Percentiles rank a stretch among this genome's conserved stretches.
Evolutionary conservation across 805 yeast species (phyloP).

Genomic region (Myxozyma geophila): DNA sequence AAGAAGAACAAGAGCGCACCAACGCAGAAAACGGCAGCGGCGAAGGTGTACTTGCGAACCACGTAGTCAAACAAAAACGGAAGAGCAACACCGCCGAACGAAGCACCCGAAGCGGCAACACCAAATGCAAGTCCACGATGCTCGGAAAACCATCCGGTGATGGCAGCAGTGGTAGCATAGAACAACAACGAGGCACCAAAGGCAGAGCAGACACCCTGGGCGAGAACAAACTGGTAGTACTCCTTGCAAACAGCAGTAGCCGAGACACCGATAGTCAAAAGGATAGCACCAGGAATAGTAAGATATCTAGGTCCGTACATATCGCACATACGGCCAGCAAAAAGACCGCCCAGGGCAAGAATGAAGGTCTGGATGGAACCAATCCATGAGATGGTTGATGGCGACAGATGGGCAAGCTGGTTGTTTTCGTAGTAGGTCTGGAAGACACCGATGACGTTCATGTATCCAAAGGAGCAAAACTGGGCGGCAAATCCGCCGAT

Average conservation of each 20-base stretch:
- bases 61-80: slow-evolving; percentile 54
- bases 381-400: slow-evolving; percentile 46
- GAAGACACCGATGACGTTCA: slow-evolving; percentile 41
- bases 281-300: slow-evolving; percentile 39
- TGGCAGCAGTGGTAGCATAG: slow-evolving; percentile 52
- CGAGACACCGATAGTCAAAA: slow-evolving; percentile 42
- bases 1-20: slow-evolving; percentile 52
- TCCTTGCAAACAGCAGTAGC: slow-evolving; percentile 48
- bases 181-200: slow-evolving; percentile 52
- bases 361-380: slow-evolving; percentile 45
- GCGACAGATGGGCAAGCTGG: slow-evolving; percentile 38
- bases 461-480: slow-evolving; percentile 62
- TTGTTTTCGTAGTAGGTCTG: slow-evolving; percentile 42
- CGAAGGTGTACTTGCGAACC: slow-evolving; percentile 53
- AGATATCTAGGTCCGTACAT: slow-evolving; percentile 39
- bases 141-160: slow-evolving; percentile 53
- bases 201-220: slow-evolving; percentile 59
- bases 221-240: slow-evolving; percentile 58
- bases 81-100: slow-evolving; percentile 57
- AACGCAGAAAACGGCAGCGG: slow-evolving; percentile 57
- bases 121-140: slow-evolving; percentile 55
- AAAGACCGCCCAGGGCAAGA: slow-evolving; percentile 39
- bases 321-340: slow-evolving; percentile 44
- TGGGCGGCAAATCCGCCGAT: slow-evolving; percentile 63
- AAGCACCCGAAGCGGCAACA: slow-evolving; percentile 57